These are phyloP conservation scores for Komagataella populi DNA, from an alignment of 805 yeast species.

Conservation along the genomic window DNA sequence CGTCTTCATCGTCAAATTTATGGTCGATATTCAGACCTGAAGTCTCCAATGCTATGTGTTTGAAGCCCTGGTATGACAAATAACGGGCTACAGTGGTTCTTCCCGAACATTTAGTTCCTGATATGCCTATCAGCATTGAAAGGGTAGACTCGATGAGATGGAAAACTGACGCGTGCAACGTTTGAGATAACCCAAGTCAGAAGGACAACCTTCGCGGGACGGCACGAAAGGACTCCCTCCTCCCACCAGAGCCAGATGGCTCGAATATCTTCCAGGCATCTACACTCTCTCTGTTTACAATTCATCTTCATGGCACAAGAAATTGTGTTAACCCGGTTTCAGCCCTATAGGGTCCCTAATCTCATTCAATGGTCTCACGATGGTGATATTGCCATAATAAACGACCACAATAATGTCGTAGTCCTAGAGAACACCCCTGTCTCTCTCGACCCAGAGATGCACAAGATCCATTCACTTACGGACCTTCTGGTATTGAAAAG, in stretches of 20 bases:
- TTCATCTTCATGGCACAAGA: background rate
- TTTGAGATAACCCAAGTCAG: background rate
- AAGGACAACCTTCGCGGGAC: background rate
- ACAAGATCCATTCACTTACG: background rate
- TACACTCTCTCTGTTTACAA: background rate
- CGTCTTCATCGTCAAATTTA: slow-evolving; percentile 24
- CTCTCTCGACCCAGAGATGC: background rate
- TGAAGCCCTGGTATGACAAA: slow-evolving; percentile 38
- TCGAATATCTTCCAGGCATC: background rate
- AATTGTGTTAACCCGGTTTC: background rate
- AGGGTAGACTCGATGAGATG: background rate
- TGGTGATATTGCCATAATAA: background rate
- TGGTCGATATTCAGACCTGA: slow-evolving; percentile 10
- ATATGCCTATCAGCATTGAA: slow-evolving; percentile 60
- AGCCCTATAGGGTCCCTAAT: background rate
- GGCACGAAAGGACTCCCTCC: background rate
- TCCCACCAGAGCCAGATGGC: background rate
- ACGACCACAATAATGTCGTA: background rate
- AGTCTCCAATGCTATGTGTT: slow-evolving; percentile 14
- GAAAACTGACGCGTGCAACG: background rate
- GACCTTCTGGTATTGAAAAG: background rate
- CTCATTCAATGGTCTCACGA: background rate
- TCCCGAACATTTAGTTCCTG: slow-evolving; percentile 61
- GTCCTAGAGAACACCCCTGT: background rate
- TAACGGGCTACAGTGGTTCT: slow-evolving; percentile 49